Percentiles rank a stretch among this genome's conserved stretches.
Evolutionary conservation across 495 filamentous ascomycete genomes (phyloP).

Genomic region (Choiromyces venosus): DNA sequence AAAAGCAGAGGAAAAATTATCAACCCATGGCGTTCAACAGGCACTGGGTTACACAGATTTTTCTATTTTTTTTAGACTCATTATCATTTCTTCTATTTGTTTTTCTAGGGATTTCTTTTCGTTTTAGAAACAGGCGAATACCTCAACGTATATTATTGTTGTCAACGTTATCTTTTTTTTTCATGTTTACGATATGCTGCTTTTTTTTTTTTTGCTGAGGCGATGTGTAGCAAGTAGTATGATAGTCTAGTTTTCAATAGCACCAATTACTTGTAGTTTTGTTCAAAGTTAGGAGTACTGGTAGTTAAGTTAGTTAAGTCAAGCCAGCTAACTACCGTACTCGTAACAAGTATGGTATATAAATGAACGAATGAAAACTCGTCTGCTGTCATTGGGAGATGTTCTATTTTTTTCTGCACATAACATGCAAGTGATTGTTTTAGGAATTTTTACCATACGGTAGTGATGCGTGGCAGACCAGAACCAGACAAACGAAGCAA

Average conservation of each 20-base stretch:
- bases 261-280: background rate
- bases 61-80: slow-evolving; percentile 4
- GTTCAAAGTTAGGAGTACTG: too few relatives aligned
- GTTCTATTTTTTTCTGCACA: background rate
- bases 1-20: slow-evolving; percentile 5
- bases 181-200: background rate
- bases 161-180: slow-evolving; percentile 6
- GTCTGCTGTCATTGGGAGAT: background rate
- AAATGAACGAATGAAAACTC: background rate
- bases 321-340: background rate
- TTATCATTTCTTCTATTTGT: background rate
- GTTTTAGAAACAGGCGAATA: slow-evolving; percentile 10
- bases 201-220: background rate
- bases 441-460: background rate
- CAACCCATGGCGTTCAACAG: slow-evolving; percentile 29
- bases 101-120: background rate
- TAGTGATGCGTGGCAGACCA: slow-evolving; percentile 1
- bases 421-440: background rate
- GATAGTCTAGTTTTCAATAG: background rate
- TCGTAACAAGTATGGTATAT: too few relatives aligned
- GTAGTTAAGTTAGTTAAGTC: background rate
- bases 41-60: slow-evolving; percentile 15
- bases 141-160: slow-evolving; percentile 30
- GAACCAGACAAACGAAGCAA: background rate
- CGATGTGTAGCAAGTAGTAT: background rate